Evolutionary conservation across 768 basidiomycete species (phyloP).

Genomic region (Leccinum imitatum): DNA sequence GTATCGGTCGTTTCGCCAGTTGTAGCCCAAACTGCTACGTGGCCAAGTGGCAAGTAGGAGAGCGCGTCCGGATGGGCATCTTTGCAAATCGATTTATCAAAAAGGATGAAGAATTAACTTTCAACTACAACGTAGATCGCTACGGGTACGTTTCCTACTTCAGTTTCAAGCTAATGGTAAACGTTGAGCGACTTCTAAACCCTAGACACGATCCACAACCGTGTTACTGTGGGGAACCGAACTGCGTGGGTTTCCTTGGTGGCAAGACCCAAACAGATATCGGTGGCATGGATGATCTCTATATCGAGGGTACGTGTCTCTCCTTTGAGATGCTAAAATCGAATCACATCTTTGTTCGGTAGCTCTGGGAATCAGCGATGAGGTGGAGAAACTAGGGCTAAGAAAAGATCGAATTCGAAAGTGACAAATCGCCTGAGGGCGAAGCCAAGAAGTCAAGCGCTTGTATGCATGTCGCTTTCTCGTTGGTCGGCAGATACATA

Average conservation of each 20-base stretch:
- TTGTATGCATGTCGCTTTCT: no score
- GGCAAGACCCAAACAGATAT: slow-evolving; percentile 99
- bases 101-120: slow-evolving; percentile 87
- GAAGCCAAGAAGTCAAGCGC: no score
- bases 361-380: slow-evolving; percentile 95
- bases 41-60: slow-evolving; percentile 94
- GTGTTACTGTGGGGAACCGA: slow-evolving; percentile 93
- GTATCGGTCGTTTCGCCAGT: slow-evolving; percentile 94
- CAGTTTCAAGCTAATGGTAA: neutral
- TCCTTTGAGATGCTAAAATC: neutral
- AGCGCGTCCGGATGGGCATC: slow-evolving; percentile 93
- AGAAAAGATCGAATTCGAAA: no score
- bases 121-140: slow-evolving; percentile 99
- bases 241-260: slow-evolving; percentile 94
- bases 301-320: slow-evolving; percentile 70
- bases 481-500: no score
- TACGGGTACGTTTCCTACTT: slow-evolving; percentile 73
- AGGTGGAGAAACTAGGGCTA: slow-evolving; percentile 76
- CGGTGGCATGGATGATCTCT: slow-evolving; percentile 90
- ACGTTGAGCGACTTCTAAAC: neutral
- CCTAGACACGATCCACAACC: slow-evolving; percentile 87
- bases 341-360: neutral
- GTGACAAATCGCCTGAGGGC: no score
- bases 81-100: slow-evolving; percentile 83
- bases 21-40: slow-evolving; percentile 98